Percentiles rank a stretch among this genome's conserved stretches.
phyloP scores from a whole-genome alignment of 1,284 basidiomycete species.

The Xanthoconium separans region DNA sequence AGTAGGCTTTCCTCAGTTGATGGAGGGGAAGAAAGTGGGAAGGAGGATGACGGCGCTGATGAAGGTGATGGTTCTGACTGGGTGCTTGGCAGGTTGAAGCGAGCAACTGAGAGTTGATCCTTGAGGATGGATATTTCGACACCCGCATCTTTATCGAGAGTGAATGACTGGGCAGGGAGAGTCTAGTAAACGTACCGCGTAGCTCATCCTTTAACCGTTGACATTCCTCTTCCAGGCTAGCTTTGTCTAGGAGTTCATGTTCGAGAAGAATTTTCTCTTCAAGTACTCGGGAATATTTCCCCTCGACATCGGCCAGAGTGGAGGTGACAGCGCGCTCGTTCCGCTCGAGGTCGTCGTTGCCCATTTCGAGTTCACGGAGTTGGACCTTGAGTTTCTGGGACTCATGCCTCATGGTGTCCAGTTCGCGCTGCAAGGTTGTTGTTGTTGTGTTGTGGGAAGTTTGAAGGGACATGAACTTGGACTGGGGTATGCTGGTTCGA shows the following conservation, averaged over 20 bases:
- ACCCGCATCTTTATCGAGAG: conserved; percentile 62
- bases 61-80: conserved; percentile 26
- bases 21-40: conserved; percentile 20
- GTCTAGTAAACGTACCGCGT: conserved; percentile 59
- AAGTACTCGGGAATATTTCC: conserved; percentile 85
- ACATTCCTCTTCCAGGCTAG: conserved; percentile 85
- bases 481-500: conserved; percentile 43
- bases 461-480: conserved; percentile 86
- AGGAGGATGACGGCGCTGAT: conserved; percentile 24
- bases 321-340: conserved; percentile 91
- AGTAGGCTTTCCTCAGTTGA: conserved; percentile 47
- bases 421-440: conserved; percentile 82
- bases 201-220: conserved; percentile 94
- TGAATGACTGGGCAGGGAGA: conserved; percentile 17
- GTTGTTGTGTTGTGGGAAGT: conserved; percentile 88
- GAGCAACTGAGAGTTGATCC: conserved; percentile 60
- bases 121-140: conserved; percentile 83
- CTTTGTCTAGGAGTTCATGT: conserved; percentile 93
- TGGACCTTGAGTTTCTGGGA: conserved; percentile 79
- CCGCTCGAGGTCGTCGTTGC: conserved; percentile 92
- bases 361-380: conserved; percentile 89
- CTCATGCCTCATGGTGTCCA: conserved; percentile 82
- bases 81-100: conserved; percentile 30
- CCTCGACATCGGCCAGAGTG: conserved; percentile 88
- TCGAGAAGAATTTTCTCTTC: conserved; percentile 98